Base-by-base conservation (phyloP, 805 yeast species). In the Candida lessepsii region DNA sequence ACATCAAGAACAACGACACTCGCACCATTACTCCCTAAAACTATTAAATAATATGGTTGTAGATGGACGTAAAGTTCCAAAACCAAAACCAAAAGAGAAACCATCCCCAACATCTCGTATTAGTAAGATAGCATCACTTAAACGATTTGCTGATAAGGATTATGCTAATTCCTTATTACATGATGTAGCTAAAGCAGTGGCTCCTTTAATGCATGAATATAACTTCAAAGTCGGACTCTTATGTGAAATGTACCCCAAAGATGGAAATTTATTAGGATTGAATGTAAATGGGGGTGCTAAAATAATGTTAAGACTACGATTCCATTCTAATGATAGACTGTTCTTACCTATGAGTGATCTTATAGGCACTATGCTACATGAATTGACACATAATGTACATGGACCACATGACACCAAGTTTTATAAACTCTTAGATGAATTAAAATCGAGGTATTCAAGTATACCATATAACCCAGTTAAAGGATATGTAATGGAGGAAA, bases 311-410 rank as follows among this genome's bases (percentile, higher is more conserved):
- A 59, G 97, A 42, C 64, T 91, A 25, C 67, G 98, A 41, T 73
- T 75, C 21, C 76, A 80, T 5, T 58, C 64, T 15, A 76, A 83
- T 41, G 61, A 60, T n/a, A 41, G 59, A 10, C 60, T 57, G 59
- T 89, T 90, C 56, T 56, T 80, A 14, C 82, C 89, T 1, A 63
- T 81, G 60, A 71, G 79, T 3, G 80, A 80, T 37, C 62, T 90
- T 2, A 55, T 90, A 18, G 96, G 89, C 1, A 88, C 96, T 0
- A 76, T 89, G 80, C 65, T 91, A 4, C 98, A 91, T 60, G 98
- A 91, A 57, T 67, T 91, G 29, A 76, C 87, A 2, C 98, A 91
- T 57, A 90, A 88, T 57, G 56, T 70, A 15, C 66, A 67, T 52
- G 96, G 96, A 0, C 85, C 95, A 0, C 98, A 91, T 56, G 83